Base-by-base conservation (phyloP, 2,329 filamentous ascomycete genomes). In the Phaeosphaeriaceae sp. region DNA sequence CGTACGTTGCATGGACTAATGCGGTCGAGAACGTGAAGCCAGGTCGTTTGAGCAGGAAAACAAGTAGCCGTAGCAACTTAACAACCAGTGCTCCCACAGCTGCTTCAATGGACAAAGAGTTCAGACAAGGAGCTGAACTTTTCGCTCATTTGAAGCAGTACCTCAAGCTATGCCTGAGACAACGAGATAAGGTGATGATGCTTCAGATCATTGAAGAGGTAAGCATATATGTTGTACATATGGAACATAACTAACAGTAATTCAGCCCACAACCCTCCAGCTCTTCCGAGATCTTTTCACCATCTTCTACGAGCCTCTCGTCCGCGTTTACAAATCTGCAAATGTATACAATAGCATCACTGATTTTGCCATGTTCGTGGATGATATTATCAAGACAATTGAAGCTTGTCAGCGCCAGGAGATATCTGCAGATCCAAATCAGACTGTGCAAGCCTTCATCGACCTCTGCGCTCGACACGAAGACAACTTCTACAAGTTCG, bases 261-360 rank as follows among this genome's bases (percentile, higher is more conserved):
- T 21, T 11, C 49, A 79, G 77, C 91, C 94, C 0, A 92, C 93
- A n/a, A 97, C 94, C 0, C 81, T 99, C n/a, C 89, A 95, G 69
- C 82, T 99, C 21, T 94, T 99, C 82, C 86, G 92, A 39, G 94
- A 99, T 67, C 82, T 99, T 18, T 97, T 99, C 73, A 96, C 92
- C 28, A 97, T 99, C 70, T 99, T 99, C 77, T 99, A 99, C 75
- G 94, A 99, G 71, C 94, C 94, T 0, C 85, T 99, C 17, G 91
- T 99, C 13, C 85, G 94, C 39, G 94, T 99, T 0, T 99, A 99
- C 81, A 99, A 97, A 76, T 96, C 92, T 16, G 94, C 94, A 58
- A 99, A 97, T 64, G 93, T 99, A 20, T 97, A 97, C 80, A 94
- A 87, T 78, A 95, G 90, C 68, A 93, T 99, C 52, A 97, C 93